These are phyloP conservation scores for Podospora pseudocomata DNA, from an alignment of 495 filamentous ascomycete species.

Conservation along the genomic window DNA sequence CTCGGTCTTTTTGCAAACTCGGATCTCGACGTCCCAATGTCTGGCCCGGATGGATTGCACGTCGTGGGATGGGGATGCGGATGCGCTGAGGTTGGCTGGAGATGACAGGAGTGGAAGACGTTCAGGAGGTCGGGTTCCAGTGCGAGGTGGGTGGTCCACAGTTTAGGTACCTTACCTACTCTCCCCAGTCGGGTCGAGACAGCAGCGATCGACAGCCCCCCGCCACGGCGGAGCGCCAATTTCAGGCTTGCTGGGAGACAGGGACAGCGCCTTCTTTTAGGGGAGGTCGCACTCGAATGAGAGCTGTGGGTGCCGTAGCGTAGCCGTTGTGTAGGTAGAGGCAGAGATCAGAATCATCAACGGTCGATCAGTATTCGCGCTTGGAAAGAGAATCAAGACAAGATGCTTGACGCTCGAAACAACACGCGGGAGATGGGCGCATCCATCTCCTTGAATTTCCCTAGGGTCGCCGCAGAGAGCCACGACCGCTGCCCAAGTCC, in stretches of 20 bases:
- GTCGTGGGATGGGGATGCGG: neutral
- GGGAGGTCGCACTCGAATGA: neutral
- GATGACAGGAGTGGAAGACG: slow-evolving; percentile 11
- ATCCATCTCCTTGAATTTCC: neutral
- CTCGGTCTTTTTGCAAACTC: neutral
- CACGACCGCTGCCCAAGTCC: neutral
- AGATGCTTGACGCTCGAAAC: neutral
- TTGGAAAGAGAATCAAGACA: neutral
- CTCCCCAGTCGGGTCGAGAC: slow-evolving; percentile 16
- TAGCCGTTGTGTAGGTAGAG: neutral
- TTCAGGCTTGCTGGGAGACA: slow-evolving; percentile 24
- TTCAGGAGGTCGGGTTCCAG: slow-evolving; percentile 20
- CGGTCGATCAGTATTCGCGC: neutral
- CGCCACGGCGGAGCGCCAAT: slow-evolving; percentile 33
- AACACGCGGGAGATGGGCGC: neutral
- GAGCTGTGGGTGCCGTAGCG: neutral
- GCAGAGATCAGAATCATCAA: neutral
- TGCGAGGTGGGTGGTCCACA: neutral
- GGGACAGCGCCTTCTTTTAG: neutral
- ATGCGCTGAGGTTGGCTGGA: slow-evolving; percentile 9
- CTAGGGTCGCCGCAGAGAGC: neutral
- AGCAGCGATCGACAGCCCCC: slow-evolving; percentile 34
- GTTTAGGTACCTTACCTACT: slow-evolving; percentile 22
- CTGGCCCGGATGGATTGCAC: neutral
- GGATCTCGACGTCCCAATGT: neutral